Percentiles rank a stretch among this genome's conserved stretches.
phyloP scores from a whole-genome alignment of 345 rosid species.

The Orychophragmus violaceus region DNA sequence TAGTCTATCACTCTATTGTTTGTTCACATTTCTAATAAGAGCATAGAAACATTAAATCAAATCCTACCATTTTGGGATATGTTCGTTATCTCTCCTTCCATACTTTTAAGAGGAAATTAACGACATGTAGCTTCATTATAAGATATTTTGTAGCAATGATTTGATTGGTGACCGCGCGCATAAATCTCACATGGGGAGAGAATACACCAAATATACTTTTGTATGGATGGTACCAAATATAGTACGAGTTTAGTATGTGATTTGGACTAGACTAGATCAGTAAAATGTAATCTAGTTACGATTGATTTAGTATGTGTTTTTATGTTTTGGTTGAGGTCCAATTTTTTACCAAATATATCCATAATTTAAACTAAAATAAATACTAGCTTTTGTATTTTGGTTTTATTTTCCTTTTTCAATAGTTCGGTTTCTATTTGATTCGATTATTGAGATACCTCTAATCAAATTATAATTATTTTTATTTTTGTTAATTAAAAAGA shows the following conservation, averaged over 20 bases:
- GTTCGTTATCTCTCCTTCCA: constrained; percentile 11
- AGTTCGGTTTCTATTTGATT: background rate
- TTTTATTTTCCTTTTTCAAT: too few species aligned
- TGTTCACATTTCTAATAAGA: constrained; percentile 13
- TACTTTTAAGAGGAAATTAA: background rate
- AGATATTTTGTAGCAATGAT: constrained; percentile 2
- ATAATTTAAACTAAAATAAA: background rate
- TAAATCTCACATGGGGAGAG: constrained; percentile 4
- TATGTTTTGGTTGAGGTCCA: background rate
- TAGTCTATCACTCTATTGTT: too few species aligned
- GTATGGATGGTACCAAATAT: background rate
- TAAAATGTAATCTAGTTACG: background rate
- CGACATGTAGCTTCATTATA: background rate
- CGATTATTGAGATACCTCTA: background rate
- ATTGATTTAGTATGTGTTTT: background rate
- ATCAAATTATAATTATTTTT: too few species aligned
- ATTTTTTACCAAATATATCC: background rate
- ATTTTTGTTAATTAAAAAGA: too few species aligned
- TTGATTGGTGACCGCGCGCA: constrained; percentile 5
- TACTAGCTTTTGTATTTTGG: too few species aligned
- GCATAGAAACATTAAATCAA: constrained; percentile 11
- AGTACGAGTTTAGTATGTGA: background rate
- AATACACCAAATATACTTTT: constrained; percentile 7
- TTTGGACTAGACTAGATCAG: background rate
- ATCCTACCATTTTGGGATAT: constrained; percentile 26